Percentiles rank a stretch among this genome's conserved stretches.
Conservation (phyloP, 768 basidiomycete species). For the Phlebiopsis flavidoalba region DNA sequence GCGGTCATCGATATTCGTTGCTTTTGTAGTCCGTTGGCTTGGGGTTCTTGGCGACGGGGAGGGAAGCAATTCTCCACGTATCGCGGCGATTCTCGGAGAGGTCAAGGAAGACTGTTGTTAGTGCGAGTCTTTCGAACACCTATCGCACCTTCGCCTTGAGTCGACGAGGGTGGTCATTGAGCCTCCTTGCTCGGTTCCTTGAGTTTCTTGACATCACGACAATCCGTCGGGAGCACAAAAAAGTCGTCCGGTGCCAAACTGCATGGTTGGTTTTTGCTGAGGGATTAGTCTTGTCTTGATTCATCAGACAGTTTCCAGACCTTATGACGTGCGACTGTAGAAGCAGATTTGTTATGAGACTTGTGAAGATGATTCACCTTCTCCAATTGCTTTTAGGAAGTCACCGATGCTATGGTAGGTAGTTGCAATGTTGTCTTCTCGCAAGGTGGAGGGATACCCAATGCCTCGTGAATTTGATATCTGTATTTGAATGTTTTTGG, state of each 20-base stretch:
- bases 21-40: slow-evolving; percentile 4
- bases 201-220: slow-evolving; percentile 10
- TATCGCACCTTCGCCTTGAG: slow-evolving; percentile 18
- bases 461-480: neutral
- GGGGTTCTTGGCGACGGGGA: slow-evolving; percentile 6
- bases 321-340: neutral
- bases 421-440: no score
- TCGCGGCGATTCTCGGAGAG: slow-evolving; percentile 12
- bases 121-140: slow-evolving; percentile 15
- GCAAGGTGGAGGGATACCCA: no score
- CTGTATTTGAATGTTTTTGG: no score
- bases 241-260: slow-evolving; percentile 12
- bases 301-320: neutral
- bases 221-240: slow-evolving; percentile 14
- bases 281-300: neutral
- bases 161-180: slow-evolving; percentile 15
- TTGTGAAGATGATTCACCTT: neutral
- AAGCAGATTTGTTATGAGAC: neutral
- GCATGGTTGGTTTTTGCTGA: slow-evolving; percentile 6
- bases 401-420: slow-evolving; percentile 5
- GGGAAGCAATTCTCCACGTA: slow-evolving; percentile 9
- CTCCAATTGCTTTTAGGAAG: slow-evolving; percentile 7
- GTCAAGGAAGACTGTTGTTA: slow-evolving; percentile 16
- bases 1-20: neutral
- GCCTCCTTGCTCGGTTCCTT: slow-evolving; percentile 9